Evolutionary conservation across 148 eudicot species (phyloP), one percentile per base, ranked within the genome.

Genomic region (Chenopodium formosanum): DNA sequence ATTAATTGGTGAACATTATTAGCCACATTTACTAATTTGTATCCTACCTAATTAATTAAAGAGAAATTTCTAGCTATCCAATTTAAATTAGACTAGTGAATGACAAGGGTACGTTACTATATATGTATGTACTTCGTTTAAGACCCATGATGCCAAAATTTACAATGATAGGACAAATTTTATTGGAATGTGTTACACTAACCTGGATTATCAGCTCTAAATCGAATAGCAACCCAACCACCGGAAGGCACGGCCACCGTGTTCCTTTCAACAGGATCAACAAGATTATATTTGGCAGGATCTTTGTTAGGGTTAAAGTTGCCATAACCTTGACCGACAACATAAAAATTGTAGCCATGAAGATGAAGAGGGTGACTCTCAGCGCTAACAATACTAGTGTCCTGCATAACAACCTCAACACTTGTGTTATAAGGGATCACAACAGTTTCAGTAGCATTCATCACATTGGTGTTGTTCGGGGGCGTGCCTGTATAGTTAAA

Each of bases 171-270:
- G 4, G 20, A 56, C 60, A 2, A 56, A 12, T 13, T 16, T 1
- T 56, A 56, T 56, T 56, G 60, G 22, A 16, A 12, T 56, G 60
- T 56, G 29, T 11, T 40, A 46, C 7, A 73, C 74, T 56, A n/a
- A 89, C 92, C 92, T 80, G 94, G 97, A 58, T 91, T 91, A 79
- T 93, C 92, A 1, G 94, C 91, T 12, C 37, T 78, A 69, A 93
- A 93, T 4, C 92, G 88, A 56, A 93, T 80, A 9, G 97, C 93
- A 1, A 87, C 89, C 97, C 93, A 93, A 44, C 93, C 94, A 50
- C 93, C 97, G 1, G 94, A 84, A 0, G 94, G 97, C 62, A 93
- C 92, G 0, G 84, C 88, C 2, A 89, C 77, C 0, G 97, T 91
- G 64, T 93, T 93, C 82, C 93, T 74, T 46, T 88, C 90, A 1